Evolutionary conservation across 2,329 filamentous ascomycete species (phyloP).

Genomic region (Dactylellina sp.): DNA sequence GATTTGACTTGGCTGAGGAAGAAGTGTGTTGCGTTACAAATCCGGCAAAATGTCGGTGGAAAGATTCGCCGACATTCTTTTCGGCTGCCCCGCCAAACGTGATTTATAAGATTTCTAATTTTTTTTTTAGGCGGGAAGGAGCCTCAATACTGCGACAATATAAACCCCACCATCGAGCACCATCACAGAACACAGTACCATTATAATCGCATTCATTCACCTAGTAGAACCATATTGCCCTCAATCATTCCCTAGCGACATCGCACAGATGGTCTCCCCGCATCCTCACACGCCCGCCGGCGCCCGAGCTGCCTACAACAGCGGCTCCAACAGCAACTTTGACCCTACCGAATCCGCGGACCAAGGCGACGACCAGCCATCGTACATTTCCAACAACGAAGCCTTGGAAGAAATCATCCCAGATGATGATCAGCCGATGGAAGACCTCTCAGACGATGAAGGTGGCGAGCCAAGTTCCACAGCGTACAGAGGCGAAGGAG

Average conservation of each 20-base stretch:
- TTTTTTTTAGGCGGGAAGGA: neutral
- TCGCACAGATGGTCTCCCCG: slow-evolving; percentile 45
- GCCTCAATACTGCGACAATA: slow-evolving; percentile 19
- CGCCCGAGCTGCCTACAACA: slow-evolving; percentile 35
- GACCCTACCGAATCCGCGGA: slow-evolving; percentile 30
- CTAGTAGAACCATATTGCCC: neutral
- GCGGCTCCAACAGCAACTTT: slow-evolving; percentile 39
- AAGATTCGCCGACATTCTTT: slow-evolving; percentile 51
- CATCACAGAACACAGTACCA: neutral
- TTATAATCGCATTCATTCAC: slow-evolving; percentile 9
- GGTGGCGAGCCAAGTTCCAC: slow-evolving; percentile 67
- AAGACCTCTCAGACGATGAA: slow-evolving; percentile 76
- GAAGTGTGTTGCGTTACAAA: slow-evolving; percentile 44
- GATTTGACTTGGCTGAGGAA: neutral
- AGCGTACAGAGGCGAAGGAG: slow-evolving; percentile 41
- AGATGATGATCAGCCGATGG: slow-evolving; percentile 82
- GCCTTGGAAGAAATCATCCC: slow-evolving; percentile 78
- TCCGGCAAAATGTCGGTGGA: slow-evolving; percentile 32
- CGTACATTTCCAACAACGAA: slow-evolving; percentile 81
- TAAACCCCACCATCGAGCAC: slow-evolving; percentile 22
- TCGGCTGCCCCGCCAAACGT: slow-evolving; percentile 55
- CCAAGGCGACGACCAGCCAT: slow-evolving; percentile 72
- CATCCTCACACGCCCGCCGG: slow-evolving; percentile 45
- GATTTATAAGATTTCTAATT: slow-evolving; percentile 53
- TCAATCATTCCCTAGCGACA: neutral